Evolutionary conservation across 2,329 filamentous ascomycete genomes (phyloP).

Genomic region (Ascochyta lentis): DNA sequence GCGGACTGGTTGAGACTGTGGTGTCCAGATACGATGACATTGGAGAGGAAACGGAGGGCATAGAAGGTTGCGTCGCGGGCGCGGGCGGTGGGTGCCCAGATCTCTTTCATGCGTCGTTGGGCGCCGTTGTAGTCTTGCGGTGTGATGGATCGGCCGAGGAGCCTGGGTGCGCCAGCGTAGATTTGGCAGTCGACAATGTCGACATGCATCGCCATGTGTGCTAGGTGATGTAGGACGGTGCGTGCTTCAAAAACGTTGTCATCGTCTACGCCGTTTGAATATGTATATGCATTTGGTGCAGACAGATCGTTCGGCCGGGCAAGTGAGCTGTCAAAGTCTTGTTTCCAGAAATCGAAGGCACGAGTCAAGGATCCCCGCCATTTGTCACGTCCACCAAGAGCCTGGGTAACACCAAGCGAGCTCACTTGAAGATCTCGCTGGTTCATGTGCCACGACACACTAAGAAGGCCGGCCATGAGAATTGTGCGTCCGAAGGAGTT

Average conservation of each 20-base stretch:
- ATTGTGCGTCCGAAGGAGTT: constrained; percentile 94
- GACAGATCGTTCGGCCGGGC: constrained; percentile 58
- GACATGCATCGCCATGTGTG: constrained; percentile 97
- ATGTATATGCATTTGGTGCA: constrained; percentile 38
- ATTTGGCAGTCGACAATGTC: constrained; percentile 98
- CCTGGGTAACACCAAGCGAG: constrained; percentile 79
- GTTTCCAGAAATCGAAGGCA: constrained; percentile 93
- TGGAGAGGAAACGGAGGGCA: constrained; percentile 83
- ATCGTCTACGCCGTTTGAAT: constrained; percentile 54
- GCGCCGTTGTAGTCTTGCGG: constrained; percentile 80
- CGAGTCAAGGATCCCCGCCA: constrained; percentile 86
- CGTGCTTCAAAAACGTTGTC: constrained; percentile 85
- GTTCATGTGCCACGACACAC: constrained; percentile 97
- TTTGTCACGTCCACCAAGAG: constrained; percentile 85
- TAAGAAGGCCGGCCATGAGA: constrained; percentile 90
- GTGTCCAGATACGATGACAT: constrained; percentile 73
- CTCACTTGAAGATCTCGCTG: constrained; percentile 92
- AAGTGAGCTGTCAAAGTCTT: constrained; percentile 84
- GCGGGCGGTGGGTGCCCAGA: constrained; percentile 86
- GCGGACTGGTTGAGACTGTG: constrained; percentile 46
- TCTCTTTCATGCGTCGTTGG: constrained; percentile 81
- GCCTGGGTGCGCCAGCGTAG: constrained; percentile 83
- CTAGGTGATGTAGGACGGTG: constrained; percentile 88
- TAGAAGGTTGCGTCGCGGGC: constrained; percentile 93
- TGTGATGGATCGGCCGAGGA: constrained; percentile 86